Conservation (phyloP, 129 eudicot species). For the Ambrosia artemisiifolia region DNA sequence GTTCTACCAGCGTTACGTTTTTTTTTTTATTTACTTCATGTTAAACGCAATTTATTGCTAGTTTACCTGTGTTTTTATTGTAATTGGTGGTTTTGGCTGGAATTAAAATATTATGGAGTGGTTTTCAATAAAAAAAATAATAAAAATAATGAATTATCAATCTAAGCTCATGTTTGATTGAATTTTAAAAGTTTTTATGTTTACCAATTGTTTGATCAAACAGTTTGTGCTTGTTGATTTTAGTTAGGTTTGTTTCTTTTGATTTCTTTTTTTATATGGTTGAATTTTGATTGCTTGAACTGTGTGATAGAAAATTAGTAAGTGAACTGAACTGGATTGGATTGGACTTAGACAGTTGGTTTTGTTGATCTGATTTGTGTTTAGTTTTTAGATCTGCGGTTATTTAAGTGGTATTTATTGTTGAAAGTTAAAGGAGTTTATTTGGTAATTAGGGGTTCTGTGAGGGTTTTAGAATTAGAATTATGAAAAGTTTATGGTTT, state of each 20-base stretch:
- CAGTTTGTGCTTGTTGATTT: conserved; percentile 12
- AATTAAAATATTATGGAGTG: too few relatives aligned
- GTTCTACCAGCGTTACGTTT: too few relatives aligned
- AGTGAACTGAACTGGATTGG: conserved; percentile 13
- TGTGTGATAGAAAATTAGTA: background rate
- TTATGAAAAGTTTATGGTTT: conserved; percentile 10
- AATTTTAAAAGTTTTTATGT: conserved; percentile 1
- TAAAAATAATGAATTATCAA: background rate
- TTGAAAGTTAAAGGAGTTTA: background rate
- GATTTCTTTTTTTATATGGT: conserved; percentile 18
- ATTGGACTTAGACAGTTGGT: conserved; percentile 16
- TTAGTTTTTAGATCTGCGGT: conserved; percentile 45
- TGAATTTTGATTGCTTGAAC: conserved; percentile 18
- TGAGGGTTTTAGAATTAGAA: conserved; percentile 23
- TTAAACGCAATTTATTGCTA: too few relatives aligned
- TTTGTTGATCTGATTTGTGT: conserved; percentile 35
- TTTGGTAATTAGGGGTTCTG: conserved; percentile 26
- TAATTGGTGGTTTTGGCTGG: too few relatives aligned
- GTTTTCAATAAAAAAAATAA: too few relatives aligned
- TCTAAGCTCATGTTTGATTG: conserved; percentile 1
- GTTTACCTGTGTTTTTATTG: too few relatives aligned
- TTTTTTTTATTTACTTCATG: too few relatives aligned
- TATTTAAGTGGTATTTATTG: conserved; percentile 18
- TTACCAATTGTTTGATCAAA: conserved; percentile 19
- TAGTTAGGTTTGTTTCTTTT: background rate